Base-by-base conservation (phyloP, 345 rosid genomes). In the Citrus glauca region DNA sequence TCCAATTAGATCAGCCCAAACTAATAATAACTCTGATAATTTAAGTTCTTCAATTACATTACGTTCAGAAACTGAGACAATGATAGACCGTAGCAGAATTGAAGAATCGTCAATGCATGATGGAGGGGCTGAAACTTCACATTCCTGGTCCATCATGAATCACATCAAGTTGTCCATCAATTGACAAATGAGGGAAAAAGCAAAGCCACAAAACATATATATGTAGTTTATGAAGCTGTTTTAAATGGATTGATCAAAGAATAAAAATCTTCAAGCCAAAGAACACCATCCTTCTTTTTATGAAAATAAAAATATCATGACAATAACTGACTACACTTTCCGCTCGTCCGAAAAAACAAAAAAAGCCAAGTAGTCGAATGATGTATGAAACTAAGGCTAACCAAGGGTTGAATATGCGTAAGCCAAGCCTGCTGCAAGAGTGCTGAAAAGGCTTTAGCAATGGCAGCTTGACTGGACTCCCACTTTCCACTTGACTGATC, bases 391-490 rank as follows among this genome's bases (percentile, higher is more conserved):
- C 48, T 60, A 81, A 74, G 79, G 85, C 91, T 81, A 80, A 88
- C 93, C 90, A 56, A 35, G 14, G 57, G 68, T 74, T 72, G 81
- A 57, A 72, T 35, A n/a, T 81, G 80, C 70, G 86, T 66, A 82
- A 91, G 89, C 97, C 97, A 94, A 66, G 97, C 84, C 67, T 83
- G 92, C 82, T 92, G 93, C 87, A 94, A 76, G n/a, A 94, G 87
- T 62, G 82, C 81, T 73, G 98, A 88, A 78, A 92, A 84, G 82
- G 92, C 82, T 84, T 86, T 92, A 77, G 88, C 86, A 75, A 90
- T 89, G 82, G 86, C 76, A 87, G 85, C 86, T 81, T 80, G 88
- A 82, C 94, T 89, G 74, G 84, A 82, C 75, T 71, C 80, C 87
- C 87, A 82, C 84, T 83, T 89, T 80, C 84, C 82, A 80, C 71